These are phyloP conservation scores for Puccinia polysora DNA, from an alignment of 1,284 basidiomycete species.

Conservation along the genomic window DNA sequence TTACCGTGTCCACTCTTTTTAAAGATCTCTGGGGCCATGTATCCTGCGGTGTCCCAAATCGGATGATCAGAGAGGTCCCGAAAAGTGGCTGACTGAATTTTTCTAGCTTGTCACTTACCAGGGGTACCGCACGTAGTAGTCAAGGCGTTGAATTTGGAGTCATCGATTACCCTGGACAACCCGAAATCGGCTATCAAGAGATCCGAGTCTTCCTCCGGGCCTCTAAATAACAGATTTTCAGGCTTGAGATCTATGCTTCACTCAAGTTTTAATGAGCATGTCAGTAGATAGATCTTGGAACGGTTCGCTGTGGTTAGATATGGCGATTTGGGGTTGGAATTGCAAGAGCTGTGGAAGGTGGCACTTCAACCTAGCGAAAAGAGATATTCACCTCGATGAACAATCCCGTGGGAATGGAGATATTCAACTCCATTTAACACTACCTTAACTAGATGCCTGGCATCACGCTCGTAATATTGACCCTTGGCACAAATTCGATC, in stretches of 20 bases:
- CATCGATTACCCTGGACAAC: constrained; percentile 70
- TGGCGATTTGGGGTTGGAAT: no score
- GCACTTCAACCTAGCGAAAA: background rate
- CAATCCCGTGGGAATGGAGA: constrained; percentile 85
- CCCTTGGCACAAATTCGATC: constrained; percentile 97
- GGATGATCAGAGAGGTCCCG: background rate
- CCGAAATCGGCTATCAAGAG: constrained; percentile 98
- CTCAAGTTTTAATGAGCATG: background rate
- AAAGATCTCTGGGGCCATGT: constrained; percentile 99
- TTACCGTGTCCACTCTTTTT: constrained; percentile 90
- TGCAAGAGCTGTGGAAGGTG: background rate
- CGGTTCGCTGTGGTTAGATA: no score
- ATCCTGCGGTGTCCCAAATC: constrained; percentile 54
- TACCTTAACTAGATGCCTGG: constrained; percentile 78
- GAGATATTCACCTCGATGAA: constrained; percentile 76
- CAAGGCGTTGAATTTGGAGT: constrained; percentile 77
- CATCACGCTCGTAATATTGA: constrained; percentile 90
- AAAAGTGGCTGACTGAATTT: background rate
- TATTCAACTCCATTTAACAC: constrained; percentile 84
- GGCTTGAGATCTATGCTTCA: constrained; percentile 76
- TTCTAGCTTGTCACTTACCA: constrained; percentile 55
- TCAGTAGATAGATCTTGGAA: no score
- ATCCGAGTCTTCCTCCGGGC: constrained; percentile 81
- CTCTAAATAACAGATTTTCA: constrained; percentile 92
- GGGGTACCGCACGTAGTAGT: constrained; percentile 94